These are phyloP conservation scores for Trichoderma citrinoviride DNA, from an alignment of 2,329 filamentous ascomycete genomes.

Conservation along the genomic window DNA sequence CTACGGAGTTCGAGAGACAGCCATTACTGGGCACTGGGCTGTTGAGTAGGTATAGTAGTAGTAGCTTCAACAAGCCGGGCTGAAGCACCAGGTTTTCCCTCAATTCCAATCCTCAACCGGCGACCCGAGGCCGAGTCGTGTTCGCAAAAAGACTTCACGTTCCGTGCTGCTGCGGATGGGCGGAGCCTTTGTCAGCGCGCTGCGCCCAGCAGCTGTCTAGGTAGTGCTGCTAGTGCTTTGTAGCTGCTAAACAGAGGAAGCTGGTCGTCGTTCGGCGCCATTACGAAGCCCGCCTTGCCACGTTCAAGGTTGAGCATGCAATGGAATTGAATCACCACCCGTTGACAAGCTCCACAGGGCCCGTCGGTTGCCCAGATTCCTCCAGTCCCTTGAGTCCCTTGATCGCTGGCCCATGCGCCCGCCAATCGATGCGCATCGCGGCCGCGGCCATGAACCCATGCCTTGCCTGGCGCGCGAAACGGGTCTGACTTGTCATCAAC, in stretches of 20 bases:
- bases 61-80: too few relatives aligned
- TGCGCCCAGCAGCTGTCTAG: conserved; percentile 9
- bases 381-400: neutral
- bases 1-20: too few relatives aligned
- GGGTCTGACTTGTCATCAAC: too few relatives aligned
- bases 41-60: too few relatives aligned
- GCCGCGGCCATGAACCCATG: conserved; percentile 1
- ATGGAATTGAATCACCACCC: neutral
- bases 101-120: neutral
- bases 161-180: conserved; percentile 11
- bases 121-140: neutral
- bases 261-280: neutral
- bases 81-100: too few relatives aligned
- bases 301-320: neutral
- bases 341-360: conserved; percentile 7
- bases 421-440: conserved; percentile 13
- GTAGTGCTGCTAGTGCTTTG: neutral
- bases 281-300: conserved; percentile 4
- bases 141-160: neutral
- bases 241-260: too few relatives aligned
- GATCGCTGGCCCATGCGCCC: conserved; percentile 4
- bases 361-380: neutral
- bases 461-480: neutral
- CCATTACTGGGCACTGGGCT: too few relatives aligned
- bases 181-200: conserved; percentile 20